phyloP scores from a whole-genome alignment of 352 stramenopile genomes.

The Phytophthora pseudosyringae region DNA sequence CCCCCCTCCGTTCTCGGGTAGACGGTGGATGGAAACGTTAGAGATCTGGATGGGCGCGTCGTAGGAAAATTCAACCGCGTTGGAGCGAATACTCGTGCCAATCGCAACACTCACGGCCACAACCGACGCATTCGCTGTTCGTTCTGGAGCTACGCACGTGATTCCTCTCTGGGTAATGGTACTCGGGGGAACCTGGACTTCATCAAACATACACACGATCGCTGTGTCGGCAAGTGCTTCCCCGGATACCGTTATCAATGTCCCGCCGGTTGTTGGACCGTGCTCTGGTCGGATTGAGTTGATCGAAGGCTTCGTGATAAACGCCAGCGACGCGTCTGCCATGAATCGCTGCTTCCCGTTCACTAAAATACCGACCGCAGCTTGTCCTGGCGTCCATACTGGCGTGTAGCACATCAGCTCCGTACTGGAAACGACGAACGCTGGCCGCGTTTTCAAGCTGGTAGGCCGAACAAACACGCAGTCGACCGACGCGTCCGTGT shows the following conservation, averaged over 20 bases:
- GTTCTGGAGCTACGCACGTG: constrained; percentile 30
- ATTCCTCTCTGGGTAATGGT: constrained; percentile 24
- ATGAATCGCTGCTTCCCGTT: constrained; percentile 30
- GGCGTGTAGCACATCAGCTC: constrained; percentile 38
- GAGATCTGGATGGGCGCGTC: constrained; percentile 27
- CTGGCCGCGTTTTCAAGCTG: constrained; percentile 23
- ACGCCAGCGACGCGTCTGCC: constrained; percentile 19
- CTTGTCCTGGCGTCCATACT: constrained; percentile 34
- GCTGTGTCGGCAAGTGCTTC: constrained; percentile 19
- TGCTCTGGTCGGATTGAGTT: constrained; percentile 30
- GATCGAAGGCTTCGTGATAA: constrained; percentile 36
- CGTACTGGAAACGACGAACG: constrained; percentile 29
- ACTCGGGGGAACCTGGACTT: constrained; percentile 19
- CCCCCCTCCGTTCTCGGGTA: constrained; percentile 24
- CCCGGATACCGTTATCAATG: constrained; percentile 33
- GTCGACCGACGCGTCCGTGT: constrained; percentile 23
- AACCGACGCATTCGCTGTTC: neutral
- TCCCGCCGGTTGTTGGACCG: constrained; percentile 34
- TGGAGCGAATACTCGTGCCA: constrained; percentile 32
- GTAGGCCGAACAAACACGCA: constrained; percentile 43
- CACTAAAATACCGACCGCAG: constrained; percentile 35
- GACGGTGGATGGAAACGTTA: constrained; percentile 22
- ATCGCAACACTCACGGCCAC: constrained; percentile 21
- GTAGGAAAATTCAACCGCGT: constrained; percentile 36
- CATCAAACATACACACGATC: constrained; percentile 37